These are phyloP conservation scores for Piloderma croceum DNA, from an alignment of 768 basidiomycete genomes.

Conservation along the genomic window DNA sequence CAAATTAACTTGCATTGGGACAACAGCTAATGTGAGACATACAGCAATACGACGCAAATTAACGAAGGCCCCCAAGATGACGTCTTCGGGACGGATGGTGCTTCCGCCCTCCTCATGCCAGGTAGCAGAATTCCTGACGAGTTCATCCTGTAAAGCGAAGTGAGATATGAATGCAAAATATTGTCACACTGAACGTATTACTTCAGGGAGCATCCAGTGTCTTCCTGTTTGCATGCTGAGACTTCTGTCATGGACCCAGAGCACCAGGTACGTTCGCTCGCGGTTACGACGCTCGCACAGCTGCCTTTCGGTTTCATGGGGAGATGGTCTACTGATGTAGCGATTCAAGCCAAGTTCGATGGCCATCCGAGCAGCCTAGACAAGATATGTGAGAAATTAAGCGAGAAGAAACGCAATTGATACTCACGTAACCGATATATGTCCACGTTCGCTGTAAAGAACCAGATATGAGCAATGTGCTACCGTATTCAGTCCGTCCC, in stretches of 20 bases:
- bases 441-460: conserved; percentile 69
- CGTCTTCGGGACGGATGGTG: conserved; percentile 68
- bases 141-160: too few relatives aligned
- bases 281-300: conserved; percentile 73
- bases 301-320: conserved; percentile 60
- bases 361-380: conserved; percentile 81
- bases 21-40: conserved; percentile 29
- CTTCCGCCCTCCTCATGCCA: conserved; percentile 65
- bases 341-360: conserved; percentile 79
- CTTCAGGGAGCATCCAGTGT: conserved; percentile 87
- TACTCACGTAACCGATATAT: conserved; percentile 76
- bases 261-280: conserved; percentile 80
- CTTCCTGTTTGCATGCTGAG: conserved; percentile 82
- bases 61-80: conserved; percentile 72
- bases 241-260: conserved; percentile 83
- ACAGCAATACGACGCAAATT: conserved; percentile 77
- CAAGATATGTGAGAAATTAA: conserved; percentile 3
- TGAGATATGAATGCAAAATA: conserved; percentile 17
- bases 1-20: conserved; percentile 1
- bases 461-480: conserved; percentile 10
- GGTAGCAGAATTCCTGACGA: conserved; percentile 57
- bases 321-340: conserved; percentile 48
- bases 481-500: too few relatives aligned
- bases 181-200: conserved; percentile 19
- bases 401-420: conserved; percentile 2